Percentiles rank a stretch among this genome's conserved stretches.
Evolutionary conservation across 116 monocot species (phyloP).

Genomic region (Iris pallida): DNA sequence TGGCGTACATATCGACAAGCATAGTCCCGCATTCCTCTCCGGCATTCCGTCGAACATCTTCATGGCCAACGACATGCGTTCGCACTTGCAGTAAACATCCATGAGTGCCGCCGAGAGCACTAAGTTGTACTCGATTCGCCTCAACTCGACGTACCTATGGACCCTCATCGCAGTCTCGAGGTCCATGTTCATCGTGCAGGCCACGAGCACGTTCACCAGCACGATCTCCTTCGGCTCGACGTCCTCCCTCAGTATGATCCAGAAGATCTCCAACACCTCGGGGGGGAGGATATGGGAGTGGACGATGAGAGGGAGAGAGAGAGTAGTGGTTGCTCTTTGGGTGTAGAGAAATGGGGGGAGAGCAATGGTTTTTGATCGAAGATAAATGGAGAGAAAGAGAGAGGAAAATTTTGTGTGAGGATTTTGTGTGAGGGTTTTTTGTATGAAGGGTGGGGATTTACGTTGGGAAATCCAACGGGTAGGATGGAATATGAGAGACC

Average conservation of each 20-base stretch:
- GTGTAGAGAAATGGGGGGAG: too few relatives aligned
- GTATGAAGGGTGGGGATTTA: too few relatives aligned
- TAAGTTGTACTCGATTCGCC: slow-evolving; percentile 1
- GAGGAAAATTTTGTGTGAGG: too few relatives aligned
- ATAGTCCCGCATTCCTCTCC: slow-evolving; percentile 14
- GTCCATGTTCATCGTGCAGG: slow-evolving; percentile 17
- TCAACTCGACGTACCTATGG: slow-evolving; percentile 8
- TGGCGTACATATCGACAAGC: slow-evolving; percentile 33
- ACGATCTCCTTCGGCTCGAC: slow-evolving; percentile 13
- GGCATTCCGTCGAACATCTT: slow-evolving; percentile 29
- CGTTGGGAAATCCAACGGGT: too few relatives aligned
- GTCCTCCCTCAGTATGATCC: slow-evolving; percentile 10
- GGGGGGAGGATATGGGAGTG: slow-evolving; percentile 15
- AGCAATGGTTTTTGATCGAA: too few relatives aligned
- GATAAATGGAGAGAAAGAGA: too few relatives aligned
- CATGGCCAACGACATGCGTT: not conserved
- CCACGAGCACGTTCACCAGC: slow-evolving; percentile 23
- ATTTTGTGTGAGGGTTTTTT: too few relatives aligned
- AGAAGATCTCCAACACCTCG: slow-evolving; percentile 6
- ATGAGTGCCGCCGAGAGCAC: slow-evolving; percentile 17
- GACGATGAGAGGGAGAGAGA: slow-evolving; percentile 26
- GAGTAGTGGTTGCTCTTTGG: too few relatives aligned
- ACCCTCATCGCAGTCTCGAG: slow-evolving; percentile 16
- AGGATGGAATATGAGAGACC: too few relatives aligned
- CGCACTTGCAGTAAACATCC: slow-evolving; percentile 22